These are phyloP conservation scores for Neoconidiobolus thromboides DNA, from an alignment of 371 early-diverging fungal genomes.

Conservation along the genomic window DNA sequence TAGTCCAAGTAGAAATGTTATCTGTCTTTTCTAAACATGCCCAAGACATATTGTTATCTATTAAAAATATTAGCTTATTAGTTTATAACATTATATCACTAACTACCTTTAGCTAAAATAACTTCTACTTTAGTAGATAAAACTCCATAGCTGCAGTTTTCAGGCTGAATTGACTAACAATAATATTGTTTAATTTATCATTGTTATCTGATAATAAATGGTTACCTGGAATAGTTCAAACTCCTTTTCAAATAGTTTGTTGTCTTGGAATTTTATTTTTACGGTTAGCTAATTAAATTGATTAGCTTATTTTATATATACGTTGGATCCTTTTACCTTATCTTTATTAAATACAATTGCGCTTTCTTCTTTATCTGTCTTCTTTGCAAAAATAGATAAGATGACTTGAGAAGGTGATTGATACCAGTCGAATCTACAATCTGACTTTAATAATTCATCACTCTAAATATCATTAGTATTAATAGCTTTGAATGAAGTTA, in stretches of 20 bases:
- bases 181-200: slow-evolving; percentile 16
- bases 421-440: slow-evolving; percentile 75
- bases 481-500: background rate
- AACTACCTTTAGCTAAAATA: slow-evolving; percentile 44
- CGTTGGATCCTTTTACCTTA: slow-evolving; percentile 6
- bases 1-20: slow-evolving; percentile 52
- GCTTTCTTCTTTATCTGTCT: slow-evolving; percentile 46
- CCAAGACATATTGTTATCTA: slow-evolving; percentile 66
- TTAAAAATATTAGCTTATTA: background rate
- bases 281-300: slow-evolving; percentile 10
- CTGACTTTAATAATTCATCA: slow-evolving; percentile 30
- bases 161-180: slow-evolving; percentile 51
- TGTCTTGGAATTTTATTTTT: slow-evolving; percentile 29
- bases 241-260: slow-evolving; percentile 32
- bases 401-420: slow-evolving; percentile 70
- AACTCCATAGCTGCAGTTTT: slow-evolving; percentile 39
- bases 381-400: slow-evolving; percentile 82
- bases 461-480: slow-evolving; percentile 9
- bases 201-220: background rate
- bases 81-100: background rate
- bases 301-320: background rate
- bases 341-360: slow-evolving; percentile 33
- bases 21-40: slow-evolving; percentile 50
- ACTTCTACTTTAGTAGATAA: slow-evolving; percentile 78
- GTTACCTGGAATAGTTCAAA: slow-evolving; percentile 8